Conservation (phyloP, 192 early-diverging fungal genomes). For the Coemansia sp. region DNA sequence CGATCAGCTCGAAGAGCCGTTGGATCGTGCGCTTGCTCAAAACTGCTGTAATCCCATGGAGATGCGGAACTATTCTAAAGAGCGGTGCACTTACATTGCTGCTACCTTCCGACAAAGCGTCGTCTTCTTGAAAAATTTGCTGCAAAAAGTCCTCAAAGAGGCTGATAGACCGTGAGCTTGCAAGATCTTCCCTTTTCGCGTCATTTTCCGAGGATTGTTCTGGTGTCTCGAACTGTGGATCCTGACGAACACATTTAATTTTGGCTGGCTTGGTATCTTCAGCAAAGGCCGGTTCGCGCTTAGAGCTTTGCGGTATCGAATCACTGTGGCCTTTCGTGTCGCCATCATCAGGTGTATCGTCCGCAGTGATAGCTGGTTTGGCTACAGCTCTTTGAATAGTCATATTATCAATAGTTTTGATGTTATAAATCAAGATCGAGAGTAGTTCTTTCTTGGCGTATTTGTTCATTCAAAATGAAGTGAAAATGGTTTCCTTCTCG, state of each 20-base stretch:
- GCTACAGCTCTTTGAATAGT: not conserved
- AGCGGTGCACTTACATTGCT: not conserved
- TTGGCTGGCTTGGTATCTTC: slow-evolving; percentile 4
- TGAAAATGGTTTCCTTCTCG: not conserved
- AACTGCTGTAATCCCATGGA: slow-evolving; percentile 5
- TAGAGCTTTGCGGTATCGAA: not conserved
- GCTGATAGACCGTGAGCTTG: slow-evolving; percentile 4
- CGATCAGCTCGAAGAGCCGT: slow-evolving; percentile 20
- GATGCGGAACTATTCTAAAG: slow-evolving; percentile 12
- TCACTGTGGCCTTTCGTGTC: not conserved
- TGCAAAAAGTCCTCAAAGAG: slow-evolving; percentile 29
- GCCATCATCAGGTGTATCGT: not conserved
- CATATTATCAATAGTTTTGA: not conserved
- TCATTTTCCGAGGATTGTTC: not conserved
- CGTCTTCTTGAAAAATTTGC: slow-evolving; percentile 39
- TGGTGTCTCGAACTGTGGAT: not conserved
- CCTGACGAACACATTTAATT: not conserved
- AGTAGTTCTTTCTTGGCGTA: not conserved
- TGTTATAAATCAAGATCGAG: not conserved
- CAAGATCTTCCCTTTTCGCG: not conserved
- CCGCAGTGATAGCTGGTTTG: not conserved
- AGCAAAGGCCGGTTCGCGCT: not conserved
- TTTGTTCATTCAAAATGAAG: not conserved
- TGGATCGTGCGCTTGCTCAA: slow-evolving; percentile 29
- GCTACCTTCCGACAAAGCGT: slow-evolving; percentile 10